phyloP scores from a whole-genome alignment of 805 yeast genomes.

The Kurtzmaniella fragi region DNA sequence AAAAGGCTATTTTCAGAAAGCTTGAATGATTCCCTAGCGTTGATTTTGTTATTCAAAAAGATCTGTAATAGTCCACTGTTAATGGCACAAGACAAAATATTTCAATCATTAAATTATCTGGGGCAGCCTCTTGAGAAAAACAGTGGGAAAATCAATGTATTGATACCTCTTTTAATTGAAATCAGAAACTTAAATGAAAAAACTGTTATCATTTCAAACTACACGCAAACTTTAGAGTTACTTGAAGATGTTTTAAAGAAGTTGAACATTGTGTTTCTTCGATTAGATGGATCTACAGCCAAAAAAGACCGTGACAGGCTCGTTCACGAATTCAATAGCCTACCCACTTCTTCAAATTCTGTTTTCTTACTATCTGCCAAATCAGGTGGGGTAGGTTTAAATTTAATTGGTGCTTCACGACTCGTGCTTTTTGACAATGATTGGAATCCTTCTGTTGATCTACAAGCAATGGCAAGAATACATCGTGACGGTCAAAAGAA shows the following conservation, averaged over 20 bases:
- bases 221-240: conserved; percentile 80
- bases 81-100: conserved; percentile 43
- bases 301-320: conserved; percentile 57
- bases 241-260: conserved; percentile 53
- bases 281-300: conserved; percentile 86
- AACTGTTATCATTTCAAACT: conserved; percentile 81
- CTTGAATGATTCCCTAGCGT: conserved; percentile 48
- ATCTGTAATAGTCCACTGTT: conserved; percentile 79
- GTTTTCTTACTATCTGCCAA: conserved; percentile 80
- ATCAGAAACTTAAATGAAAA: conserved; percentile 54
- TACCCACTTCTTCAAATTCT: conserved; percentile 36
- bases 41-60: conserved; percentile 73
- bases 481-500: conserved; percentile 88
- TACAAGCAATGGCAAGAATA: conserved; percentile 93
- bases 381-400: conserved; percentile 92
- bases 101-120: conserved; percentile 25
- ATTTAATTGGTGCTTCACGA: conserved; percentile 85
- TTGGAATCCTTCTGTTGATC: conserved; percentile 93
- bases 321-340: conserved; percentile 64
- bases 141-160: conserved; percentile 63
- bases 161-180: conserved; percentile 52
- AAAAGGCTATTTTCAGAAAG: conserved; percentile 22
- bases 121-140: conserved; percentile 6
- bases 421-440: conserved; percentile 85
- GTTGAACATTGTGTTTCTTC: conserved; percentile 43